Conservation (phyloP, 768 basidiomycete genomes). For the Naganishia friedmannii region DNA sequence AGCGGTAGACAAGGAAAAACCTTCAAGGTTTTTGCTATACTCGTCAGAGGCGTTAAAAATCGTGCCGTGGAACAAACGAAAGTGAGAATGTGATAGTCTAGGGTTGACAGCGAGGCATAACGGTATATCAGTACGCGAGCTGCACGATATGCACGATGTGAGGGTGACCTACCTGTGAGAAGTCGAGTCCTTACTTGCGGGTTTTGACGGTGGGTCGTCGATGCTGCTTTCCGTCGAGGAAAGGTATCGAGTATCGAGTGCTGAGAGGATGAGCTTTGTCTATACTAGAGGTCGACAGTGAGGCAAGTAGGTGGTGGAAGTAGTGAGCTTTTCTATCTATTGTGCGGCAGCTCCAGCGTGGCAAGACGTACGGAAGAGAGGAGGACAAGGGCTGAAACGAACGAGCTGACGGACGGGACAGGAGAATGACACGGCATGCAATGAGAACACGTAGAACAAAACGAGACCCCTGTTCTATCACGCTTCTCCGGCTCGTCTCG, state of each 20-base stretch:
- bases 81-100: background rate
- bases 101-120: background rate
- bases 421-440: background rate
- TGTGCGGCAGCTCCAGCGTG: background rate
- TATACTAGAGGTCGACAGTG: conserved; percentile 1
- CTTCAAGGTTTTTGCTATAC: background rate
- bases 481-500: background rate
- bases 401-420: background rate
- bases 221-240: conserved; percentile 20
- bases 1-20: background rate
- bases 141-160: background rate
- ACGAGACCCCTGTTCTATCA: too few relatives aligned
- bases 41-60: conserved; percentile 3
- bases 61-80: conserved; percentile 5
- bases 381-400: conserved; percentile 3
- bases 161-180: background rate
- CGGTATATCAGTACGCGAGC: background rate
- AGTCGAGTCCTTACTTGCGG: background rate
- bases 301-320: background rate
- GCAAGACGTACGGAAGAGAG: background rate
- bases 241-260: background rate
- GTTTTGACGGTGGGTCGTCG: background rate
- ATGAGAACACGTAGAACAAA: too few relatives aligned
- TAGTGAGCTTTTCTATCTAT: conserved; percentile 15
- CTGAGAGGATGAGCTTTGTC: background rate